Evolutionary conservation across 257 asterid species (phyloP).

Genomic region (Solanum sejunctum): DNA sequence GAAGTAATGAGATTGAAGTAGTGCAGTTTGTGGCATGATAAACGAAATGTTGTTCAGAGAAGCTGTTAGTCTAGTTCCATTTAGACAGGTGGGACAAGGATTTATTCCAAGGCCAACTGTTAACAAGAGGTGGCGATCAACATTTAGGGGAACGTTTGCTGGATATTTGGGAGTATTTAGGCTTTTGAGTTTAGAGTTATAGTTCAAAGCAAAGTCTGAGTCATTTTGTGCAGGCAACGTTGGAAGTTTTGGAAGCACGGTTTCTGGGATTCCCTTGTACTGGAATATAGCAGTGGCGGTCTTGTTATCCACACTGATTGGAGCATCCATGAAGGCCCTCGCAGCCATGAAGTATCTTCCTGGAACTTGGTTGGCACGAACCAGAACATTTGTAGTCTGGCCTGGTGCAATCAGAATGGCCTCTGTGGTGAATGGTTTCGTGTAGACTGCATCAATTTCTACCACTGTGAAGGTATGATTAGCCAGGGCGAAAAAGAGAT

Average conservation of each 20-base stretch:
- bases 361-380: constrained; percentile 24
- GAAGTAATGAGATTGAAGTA: constrained; percentile 36
- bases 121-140: constrained; percentile 31
- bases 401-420: constrained; percentile 35
- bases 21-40: constrained; percentile 31
- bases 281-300: constrained; percentile 46
- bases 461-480: constrained; percentile 45
- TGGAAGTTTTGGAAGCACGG: constrained; percentile 20
- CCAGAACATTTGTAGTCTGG: constrained; percentile 36
- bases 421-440: constrained; percentile 36
- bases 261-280: constrained; percentile 29
- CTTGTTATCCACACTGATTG: constrained; percentile 36
- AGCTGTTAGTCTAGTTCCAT: constrained; percentile 30
- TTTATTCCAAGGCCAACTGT: constrained; percentile 35
- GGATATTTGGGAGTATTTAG: constrained; percentile 27
- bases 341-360: constrained; percentile 33
- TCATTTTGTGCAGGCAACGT: constrained; percentile 29
- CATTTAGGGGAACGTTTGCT: constrained; percentile 42
- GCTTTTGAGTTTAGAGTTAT: constrained; percentile 28
- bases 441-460: constrained; percentile 31
- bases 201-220: constrained; percentile 24
- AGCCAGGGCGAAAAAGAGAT: constrained; percentile 50
- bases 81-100: constrained; percentile 26
- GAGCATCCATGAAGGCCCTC: constrained; percentile 42
- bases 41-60: constrained; percentile 43